A percentile compares a stretch with the other conserved stretches of the same genome.
Evolutionary conservation across 2,329 filamentous ascomycete species (phyloP).

Genomic region (Cytospora paraplurivora): DNA sequence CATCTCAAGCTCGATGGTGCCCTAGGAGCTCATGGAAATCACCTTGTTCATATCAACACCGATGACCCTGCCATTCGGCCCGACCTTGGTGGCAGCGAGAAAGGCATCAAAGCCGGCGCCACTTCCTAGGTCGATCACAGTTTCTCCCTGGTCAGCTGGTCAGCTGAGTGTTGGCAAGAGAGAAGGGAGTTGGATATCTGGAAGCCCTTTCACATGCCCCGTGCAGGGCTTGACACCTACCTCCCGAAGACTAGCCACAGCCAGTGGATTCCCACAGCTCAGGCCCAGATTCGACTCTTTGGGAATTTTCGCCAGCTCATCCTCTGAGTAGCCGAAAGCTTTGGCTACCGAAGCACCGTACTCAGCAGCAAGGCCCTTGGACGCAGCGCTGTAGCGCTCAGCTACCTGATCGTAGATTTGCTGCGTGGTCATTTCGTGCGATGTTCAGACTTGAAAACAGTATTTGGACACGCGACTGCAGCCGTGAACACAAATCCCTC

Average conservation of each 20-base stretch:
- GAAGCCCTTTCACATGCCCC: not conserved
- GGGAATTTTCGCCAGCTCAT: conserved; percentile 50
- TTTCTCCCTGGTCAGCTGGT: conserved; percentile 49
- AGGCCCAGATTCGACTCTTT: conserved; percentile 53
- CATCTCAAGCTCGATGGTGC: not conserved
- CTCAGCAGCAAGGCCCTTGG: conserved; percentile 34
- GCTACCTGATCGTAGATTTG: conserved; percentile 41
- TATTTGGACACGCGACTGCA: too few species aligned
- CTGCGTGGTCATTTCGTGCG: conserved; percentile 34
- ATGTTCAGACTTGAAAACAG: not conserved
- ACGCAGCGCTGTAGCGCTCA: conserved; percentile 41
- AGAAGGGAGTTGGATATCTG: not conserved
- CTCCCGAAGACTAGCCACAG: conserved; percentile 48
- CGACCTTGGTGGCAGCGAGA: conserved; percentile 53
- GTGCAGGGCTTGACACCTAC: conserved; percentile 33
- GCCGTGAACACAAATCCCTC: too few species aligned
- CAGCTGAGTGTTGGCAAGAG: not conserved
- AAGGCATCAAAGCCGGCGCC: conserved; percentile 63
- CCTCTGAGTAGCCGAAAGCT: conserved; percentile 54
- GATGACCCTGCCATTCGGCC: conserved; percentile 49
- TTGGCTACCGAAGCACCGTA: conserved; percentile 48
- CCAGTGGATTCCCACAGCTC: conserved; percentile 57
- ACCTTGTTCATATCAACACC: conserved; percentile 65
- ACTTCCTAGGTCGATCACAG: conserved; percentile 58
- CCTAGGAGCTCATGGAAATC: not conserved